These are phyloP conservation scores for Vickermania spadyakhi DNA, from an alignment of 208 protist genomes.

Conservation along the genomic window DNA sequence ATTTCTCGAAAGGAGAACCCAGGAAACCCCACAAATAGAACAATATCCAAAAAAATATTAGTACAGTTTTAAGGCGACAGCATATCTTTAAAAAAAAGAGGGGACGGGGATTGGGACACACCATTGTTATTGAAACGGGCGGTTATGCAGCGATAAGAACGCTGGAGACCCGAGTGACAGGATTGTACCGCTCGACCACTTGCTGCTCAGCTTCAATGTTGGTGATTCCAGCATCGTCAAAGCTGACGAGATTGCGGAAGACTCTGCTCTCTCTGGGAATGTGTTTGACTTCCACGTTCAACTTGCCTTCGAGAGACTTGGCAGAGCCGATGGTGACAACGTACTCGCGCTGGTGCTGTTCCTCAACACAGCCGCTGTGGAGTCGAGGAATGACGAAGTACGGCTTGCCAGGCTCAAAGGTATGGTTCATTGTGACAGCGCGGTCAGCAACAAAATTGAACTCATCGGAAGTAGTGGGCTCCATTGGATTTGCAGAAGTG, in stretches of 20 bases:
- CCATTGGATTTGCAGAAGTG: constrained; percentile 20
- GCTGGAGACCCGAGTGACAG: background rate
- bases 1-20: too few species aligned
- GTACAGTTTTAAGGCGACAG: too few species aligned
- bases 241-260: constrained; percentile 34
- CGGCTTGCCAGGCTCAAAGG: constrained; percentile 27
- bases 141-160: background rate
- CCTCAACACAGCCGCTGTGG: constrained; percentile 34
- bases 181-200: constrained; percentile 11
- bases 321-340: constrained; percentile 32
- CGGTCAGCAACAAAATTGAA: constrained; percentile 37
- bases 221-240: constrained; percentile 6
- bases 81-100: too few species aligned
- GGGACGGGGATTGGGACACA: too few species aligned
- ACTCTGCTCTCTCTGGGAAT: constrained; percentile 19
- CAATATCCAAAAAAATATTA: too few species aligned
- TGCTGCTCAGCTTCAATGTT: constrained; percentile 31
- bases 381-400: constrained; percentile 56
- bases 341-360: constrained; percentile 25
- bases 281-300: constrained; percentile 29
- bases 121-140: too few species aligned
- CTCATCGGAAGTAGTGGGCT: constrained; percentile 18
- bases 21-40: too few species aligned
- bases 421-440: constrained; percentile 38
- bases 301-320: constrained; percentile 19